These are phyloP conservation scores for Medicago arabica DNA, from an alignment of 306 rosid genomes.

Conservation along the genomic window DNA sequence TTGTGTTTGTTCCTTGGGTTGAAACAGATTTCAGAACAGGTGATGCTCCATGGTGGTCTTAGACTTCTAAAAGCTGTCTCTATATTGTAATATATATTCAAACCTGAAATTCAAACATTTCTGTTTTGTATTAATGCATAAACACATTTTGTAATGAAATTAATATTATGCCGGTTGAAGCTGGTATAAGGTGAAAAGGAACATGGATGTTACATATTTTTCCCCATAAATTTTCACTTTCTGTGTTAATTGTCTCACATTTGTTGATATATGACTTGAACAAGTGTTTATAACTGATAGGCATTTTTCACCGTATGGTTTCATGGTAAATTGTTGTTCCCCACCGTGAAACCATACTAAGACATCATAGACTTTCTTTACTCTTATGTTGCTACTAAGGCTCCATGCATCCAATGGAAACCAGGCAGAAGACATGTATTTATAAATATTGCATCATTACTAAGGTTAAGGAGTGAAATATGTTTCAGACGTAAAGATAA, in stretches of 20 bases:
- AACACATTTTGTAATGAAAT: constrained; percentile 28
- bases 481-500: too few species aligned
- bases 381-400: too few species aligned
- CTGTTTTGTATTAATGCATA: constrained; percentile 39
- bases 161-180: constrained; percentile 22
- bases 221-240: background rate
- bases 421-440: too few species aligned
- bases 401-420: too few species aligned
- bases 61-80: constrained; percentile 27
- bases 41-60: constrained; percentile 90
- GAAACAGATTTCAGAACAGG: constrained; percentile 97
- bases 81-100: constrained; percentile 33
- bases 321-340: too few species aligned
- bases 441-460: too few species aligned
- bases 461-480: too few species aligned
- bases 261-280: background rate
- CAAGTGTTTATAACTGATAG: background rate
- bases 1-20: constrained; percentile 86
- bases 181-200: constrained; percentile 30
- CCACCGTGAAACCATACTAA: too few species aligned
- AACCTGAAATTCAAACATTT: constrained; percentile 26
- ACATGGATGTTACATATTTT: background rate
- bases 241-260: background rate
- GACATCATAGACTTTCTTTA: too few species aligned
- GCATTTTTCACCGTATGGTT: background rate